These are phyloP conservation scores for Dionaea muscipula DNA, from an alignment of 179 eudicot species.

Conservation along the genomic window DNA sequence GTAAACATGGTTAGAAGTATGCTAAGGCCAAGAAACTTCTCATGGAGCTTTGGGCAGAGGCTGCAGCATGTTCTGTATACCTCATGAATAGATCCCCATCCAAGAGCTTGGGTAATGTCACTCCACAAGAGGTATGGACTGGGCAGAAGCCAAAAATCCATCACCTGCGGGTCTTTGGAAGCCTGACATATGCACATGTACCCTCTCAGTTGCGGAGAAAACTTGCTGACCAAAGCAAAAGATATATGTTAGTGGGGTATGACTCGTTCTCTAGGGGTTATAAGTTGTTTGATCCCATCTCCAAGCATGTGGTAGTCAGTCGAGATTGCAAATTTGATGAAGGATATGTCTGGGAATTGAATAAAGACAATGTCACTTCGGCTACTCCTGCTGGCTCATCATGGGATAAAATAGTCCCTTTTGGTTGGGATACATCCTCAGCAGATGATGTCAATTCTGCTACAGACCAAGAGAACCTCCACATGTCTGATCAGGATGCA, in stretches of 20 bases:
- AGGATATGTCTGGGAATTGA: background rate
- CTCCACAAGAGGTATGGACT: background rate
- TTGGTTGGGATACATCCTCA: background rate
- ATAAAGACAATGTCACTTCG: background rate
- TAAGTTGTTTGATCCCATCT: background rate
- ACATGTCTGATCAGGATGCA: no score
- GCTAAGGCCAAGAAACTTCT: background rate
- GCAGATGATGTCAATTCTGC: no score
- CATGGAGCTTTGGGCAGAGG: no score
- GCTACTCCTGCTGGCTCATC: background rate
- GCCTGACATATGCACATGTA: background rate
- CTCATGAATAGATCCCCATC: no score
- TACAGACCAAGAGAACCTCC: no score
- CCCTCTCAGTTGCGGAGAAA: background rate
- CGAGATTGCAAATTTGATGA: background rate
- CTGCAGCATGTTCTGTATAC: no score
- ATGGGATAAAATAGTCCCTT: background rate
- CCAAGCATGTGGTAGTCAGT: background rate
- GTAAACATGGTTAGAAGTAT: background rate
- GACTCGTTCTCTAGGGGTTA: background rate
- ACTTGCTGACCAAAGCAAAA: background rate
- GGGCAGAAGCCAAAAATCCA: background rate
- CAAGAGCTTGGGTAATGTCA: background rate
- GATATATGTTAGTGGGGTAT: background rate
- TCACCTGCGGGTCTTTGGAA: background rate